Conservation (phyloP, 345 rosid species). For the Murraya koenigii region DNA sequence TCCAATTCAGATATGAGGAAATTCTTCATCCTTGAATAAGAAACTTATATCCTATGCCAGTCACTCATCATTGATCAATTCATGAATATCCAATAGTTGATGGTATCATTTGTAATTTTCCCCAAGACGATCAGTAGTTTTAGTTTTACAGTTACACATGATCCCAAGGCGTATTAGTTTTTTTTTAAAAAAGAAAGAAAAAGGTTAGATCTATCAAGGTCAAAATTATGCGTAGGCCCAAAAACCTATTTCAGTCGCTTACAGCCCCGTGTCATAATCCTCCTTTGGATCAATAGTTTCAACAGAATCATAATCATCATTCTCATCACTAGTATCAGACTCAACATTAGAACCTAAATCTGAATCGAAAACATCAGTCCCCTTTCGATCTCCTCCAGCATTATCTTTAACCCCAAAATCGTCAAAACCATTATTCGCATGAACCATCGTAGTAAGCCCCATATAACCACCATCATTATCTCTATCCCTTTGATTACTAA, state of each 20-base stretch:
- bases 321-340: constrained; percentile 21
- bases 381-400: constrained; percentile 8
- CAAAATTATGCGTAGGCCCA: background rate
- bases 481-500: constrained; percentile 43
- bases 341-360: constrained; percentile 26
- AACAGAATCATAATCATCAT: constrained; percentile 19
- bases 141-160: background rate
- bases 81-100: background rate
- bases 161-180: too few relatives aligned
- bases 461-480: constrained; percentile 42
- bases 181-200: background rate
- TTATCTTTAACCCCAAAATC: constrained; percentile 16
- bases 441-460: constrained; percentile 23
- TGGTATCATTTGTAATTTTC: background rate
- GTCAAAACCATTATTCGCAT: constrained; percentile 18
- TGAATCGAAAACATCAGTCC: constrained; percentile 10
- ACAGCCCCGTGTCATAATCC: background rate
- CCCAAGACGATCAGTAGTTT: background rate
- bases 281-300: constrained; percentile 20
- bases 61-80: background rate
- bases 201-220: background rate
- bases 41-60: background rate
- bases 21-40: background rate
- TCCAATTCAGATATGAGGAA: background rate
- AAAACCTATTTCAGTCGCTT: background rate